Percentiles rank a stretch among this genome's conserved stretches.
Evolutionary conservation across 352 stramenopile genomes (phyloP).

Genomic region (Globisporangium solare): DNA sequence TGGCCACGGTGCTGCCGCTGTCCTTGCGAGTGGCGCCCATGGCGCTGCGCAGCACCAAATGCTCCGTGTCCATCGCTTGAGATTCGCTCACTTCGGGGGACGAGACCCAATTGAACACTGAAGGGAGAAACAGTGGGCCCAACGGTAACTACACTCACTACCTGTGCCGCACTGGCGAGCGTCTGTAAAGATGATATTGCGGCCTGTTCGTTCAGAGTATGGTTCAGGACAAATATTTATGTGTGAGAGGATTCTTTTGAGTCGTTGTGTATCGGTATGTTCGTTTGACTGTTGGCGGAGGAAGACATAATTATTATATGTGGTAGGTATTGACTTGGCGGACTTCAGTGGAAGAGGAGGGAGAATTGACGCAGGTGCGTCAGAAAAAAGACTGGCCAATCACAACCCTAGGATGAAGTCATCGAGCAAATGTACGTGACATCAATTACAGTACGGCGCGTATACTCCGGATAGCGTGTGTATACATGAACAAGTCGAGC

Average conservation of each 20-base stretch:
- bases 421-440: not conserved
- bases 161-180: not conserved
- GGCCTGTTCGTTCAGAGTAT: no score
- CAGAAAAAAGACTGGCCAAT: constrained; percentile 13
- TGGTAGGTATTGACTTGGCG: no score
- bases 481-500: not conserved
- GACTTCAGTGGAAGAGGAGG: not conserved
- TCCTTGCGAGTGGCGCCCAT: not conserved
- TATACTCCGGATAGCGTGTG: not conserved
- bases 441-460: constrained; percentile 1
- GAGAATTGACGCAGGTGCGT: constrained; percentile 11
- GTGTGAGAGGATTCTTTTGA: no score
- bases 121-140: not conserved
- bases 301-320: not conserved
- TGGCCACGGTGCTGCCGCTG: constrained; percentile 11
- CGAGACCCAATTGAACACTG: constrained; percentile 12
- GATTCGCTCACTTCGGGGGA: not conserved
- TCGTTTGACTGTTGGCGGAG: not conserved
- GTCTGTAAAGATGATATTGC: not conserved
- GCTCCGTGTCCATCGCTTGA: constrained; percentile 16
- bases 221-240: no score
- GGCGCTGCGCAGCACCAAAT: constrained; percentile 11
- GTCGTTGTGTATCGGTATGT: no score
- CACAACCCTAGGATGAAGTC: constrained; percentile 5
- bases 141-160: no score